phyloP scores from a whole-genome alignment of 371 early-diverging fungal species.

The Mucor saturninus region DNA sequence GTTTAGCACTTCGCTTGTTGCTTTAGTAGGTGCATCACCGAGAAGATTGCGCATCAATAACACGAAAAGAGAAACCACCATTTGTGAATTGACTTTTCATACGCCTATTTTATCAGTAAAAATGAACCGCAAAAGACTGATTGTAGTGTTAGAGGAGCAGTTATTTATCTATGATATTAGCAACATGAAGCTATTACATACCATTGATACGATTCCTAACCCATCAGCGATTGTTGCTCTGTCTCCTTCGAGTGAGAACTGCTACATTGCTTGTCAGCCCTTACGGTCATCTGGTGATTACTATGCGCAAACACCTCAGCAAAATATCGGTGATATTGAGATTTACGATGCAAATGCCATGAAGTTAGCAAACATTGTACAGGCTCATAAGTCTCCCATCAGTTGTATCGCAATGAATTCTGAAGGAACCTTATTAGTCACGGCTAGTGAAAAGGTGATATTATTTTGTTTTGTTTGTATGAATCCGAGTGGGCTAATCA shows the following conservation, averaged over 20 bases:
- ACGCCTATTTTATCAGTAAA: conserved; percentile 92
- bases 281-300: conserved; percentile 53
- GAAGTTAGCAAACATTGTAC: conserved; percentile 88
- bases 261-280: conserved; percentile 90
- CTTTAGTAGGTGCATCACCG: conserved; percentile 91
- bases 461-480: neutral
- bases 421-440: conserved; percentile 93
- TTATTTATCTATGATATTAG: conserved; percentile 90
- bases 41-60: conserved; percentile 89
- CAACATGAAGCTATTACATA: conserved; percentile 95
- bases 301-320: conserved; percentile 46
- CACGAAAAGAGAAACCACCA: conserved; percentile 95
- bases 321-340: conserved; percentile 80
- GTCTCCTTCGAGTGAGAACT: conserved; percentile 92
- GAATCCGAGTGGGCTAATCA: too few species aligned
- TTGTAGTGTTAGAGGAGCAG: conserved; percentile 91
- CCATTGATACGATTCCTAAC: conserved; percentile 92
- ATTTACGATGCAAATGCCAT: conserved; percentile 87
- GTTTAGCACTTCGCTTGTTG: conserved; percentile 87
- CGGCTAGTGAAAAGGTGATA: conserved; percentile 90
- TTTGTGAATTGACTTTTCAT: conserved; percentile 94
- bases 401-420: conserved; percentile 84
- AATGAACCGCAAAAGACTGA: conserved; percentile 89
- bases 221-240: conserved; percentile 89
- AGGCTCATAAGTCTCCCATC: conserved; percentile 92